Percentiles rank a stretch among this genome's conserved stretches.
phyloP scores from a whole-genome alignment of 2,329 filamentous ascomycete genomes.

The Colletotrichum aenigma region DNA sequence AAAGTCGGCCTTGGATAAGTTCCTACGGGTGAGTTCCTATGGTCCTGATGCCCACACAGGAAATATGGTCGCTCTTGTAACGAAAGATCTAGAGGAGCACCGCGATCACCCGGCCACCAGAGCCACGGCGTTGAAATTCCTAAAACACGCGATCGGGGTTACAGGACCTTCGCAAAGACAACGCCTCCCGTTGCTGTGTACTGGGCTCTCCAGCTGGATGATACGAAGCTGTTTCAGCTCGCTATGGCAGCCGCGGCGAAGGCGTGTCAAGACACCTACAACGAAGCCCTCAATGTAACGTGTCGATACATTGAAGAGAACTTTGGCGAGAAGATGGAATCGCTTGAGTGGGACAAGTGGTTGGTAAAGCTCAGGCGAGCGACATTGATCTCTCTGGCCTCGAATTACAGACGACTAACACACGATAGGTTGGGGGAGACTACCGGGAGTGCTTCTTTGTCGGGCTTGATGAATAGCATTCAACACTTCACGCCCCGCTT shows the following conservation, averaged over 20 bases:
- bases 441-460: not conserved
- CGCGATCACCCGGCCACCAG: not conserved
- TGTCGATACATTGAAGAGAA: not conserved
- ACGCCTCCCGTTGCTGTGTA: not conserved
- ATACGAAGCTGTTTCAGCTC: not conserved
- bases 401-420: too few relatives aligned
- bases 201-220: not conserved
- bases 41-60: not conserved
- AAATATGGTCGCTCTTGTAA: not conserved
- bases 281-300: not conserved
- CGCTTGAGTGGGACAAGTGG: not conserved
- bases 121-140: accelerated
- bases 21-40: too few relatives aligned
- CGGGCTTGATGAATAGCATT: not conserved
- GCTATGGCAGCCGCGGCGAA: not conserved
- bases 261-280: not conserved
- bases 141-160: accelerated
- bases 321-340: not conserved
- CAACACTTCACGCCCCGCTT: not conserved
- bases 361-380: not conserved
- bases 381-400: not conserved
- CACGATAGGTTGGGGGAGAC: not conserved
- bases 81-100: not conserved
- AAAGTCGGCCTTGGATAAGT: not conserved
- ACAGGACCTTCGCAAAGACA: not conserved